Evolutionary conservation across 352 stramenopile species (phyloP), one percentile per base, ranked within the genome.

Genomic region (Globisporangium iwayamae): DNA sequence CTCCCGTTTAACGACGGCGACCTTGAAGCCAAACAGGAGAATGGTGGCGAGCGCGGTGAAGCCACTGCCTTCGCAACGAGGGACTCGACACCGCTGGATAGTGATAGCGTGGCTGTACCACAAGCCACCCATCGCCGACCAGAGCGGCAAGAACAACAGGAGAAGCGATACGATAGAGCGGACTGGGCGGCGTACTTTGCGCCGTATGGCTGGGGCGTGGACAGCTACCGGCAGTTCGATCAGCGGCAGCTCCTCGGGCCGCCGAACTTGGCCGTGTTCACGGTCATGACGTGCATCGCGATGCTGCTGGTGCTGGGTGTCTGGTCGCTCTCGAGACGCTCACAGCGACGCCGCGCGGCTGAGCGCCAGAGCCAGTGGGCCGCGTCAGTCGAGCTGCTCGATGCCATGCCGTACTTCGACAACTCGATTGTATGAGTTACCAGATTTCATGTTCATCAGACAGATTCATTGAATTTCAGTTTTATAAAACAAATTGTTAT

Each of bases 291-390:
- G 28, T 41, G 25, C 20, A 32, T 66, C n/a, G 22, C 28, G 1
- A 34, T 48, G 41, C 18, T 60, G 54, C 14, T 66, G 4, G 52
- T 66, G 11, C 11, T 60, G 22, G 20, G 52, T 2, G 41, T 56
- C 20, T 66, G 61, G 61, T 34, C 51, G 18, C 32, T 61, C 38
- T 41, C 22, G 13, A n/a, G 39, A 4, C 54, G 39, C n/a, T 18
- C 61, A 8, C 47, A 50, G 45, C 51, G 61, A 1, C 61, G 28
- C 13, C 54, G 59, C 3, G 28, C 34, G 7, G 18, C 46, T 39
- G 61, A 66, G 51, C 52, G 41, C 4, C 61, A 66, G 30, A 55
- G 20, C 25, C 45, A 66, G 38, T 66, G 61, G 61, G 61, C 30
- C 9, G 61, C 39, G 20, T 66, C 51, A 0, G 52, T 66, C 20